These are phyloP conservation scores for Mycena leptocephala DNA, from an alignment of 768 basidiomycete species.

Conservation along the genomic window DNA sequence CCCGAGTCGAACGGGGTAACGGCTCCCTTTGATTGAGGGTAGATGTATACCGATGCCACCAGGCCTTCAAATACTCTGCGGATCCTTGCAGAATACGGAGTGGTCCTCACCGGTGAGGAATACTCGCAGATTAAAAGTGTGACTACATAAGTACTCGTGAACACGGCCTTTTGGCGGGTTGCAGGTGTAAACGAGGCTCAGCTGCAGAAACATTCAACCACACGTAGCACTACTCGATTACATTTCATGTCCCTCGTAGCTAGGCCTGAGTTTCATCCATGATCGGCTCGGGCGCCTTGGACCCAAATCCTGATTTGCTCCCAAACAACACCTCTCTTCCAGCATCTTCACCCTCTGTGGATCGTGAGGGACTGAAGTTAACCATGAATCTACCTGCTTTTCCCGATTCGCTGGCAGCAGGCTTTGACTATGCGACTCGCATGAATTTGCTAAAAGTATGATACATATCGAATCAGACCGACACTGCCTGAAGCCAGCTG, in stretches of 20 bases:
- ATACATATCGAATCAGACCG: constrained; percentile 5
- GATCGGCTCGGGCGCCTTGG: not conserved
- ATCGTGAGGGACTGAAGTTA: not conserved
- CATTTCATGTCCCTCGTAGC: not conserved
- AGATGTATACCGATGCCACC: no score
- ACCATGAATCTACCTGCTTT: constrained; percentile 3
- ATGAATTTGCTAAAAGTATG: not conserved
- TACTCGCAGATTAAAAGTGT: no score
- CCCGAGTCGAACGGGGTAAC: no score
- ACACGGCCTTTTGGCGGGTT: no score
- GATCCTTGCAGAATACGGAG: no score
- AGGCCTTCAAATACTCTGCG: no score
- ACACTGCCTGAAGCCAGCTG: not conserved
- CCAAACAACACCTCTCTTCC: not conserved
- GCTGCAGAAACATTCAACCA: no score
- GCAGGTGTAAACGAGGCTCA: no score
- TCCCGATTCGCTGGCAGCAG: constrained; percentile 1
- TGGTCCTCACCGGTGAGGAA: no score
- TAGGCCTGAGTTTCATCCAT: not conserved
- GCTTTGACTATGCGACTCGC: not conserved
- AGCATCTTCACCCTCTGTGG: not conserved
- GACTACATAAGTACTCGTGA: no score
- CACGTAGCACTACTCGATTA: not conserved
- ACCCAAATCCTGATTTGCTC: not conserved
- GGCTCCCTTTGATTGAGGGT: no score